Percentiles rank a stretch among this genome's conserved stretches.
phyloP scores from a whole-genome alignment of 73 alveolate genomes.

The Paramecium sonneborni region DNA sequence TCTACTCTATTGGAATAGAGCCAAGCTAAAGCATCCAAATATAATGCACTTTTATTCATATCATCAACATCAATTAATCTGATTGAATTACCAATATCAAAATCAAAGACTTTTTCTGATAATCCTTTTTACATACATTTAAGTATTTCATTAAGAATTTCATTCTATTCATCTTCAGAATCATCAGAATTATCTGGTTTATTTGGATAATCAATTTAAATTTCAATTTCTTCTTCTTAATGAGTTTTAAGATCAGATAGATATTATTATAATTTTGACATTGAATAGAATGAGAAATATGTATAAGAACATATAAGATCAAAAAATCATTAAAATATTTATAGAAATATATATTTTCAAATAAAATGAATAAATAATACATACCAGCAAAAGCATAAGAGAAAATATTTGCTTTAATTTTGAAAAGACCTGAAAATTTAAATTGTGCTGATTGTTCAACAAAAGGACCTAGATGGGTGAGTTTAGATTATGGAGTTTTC shows the following conservation, averaged over 20 bases:
- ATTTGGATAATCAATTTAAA: not conserved
- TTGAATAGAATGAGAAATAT: not conserved
- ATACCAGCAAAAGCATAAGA: constrained; percentile 52
- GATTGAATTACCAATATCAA: not conserved
- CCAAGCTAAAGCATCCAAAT: constrained; percentile 35
- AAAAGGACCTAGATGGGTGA: constrained; percentile 85
- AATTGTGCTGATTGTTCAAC: constrained; percentile 83
- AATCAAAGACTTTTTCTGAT: constrained; percentile 13
- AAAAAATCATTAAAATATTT: not conserved
- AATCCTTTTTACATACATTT: not conserved
- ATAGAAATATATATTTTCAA: not conserved
- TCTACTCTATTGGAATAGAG: constrained; percentile 4
- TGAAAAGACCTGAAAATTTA: constrained; percentile 78
- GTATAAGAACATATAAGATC: not conserved
- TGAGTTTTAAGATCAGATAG: not conserved
- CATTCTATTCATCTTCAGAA: constrained; percentile 3
- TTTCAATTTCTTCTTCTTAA: constrained; percentile 23
- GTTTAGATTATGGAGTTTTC: constrained; percentile 82
- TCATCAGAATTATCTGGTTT: not conserved
- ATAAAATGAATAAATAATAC: constrained; percentile 23
- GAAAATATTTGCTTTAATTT: constrained; percentile 50
- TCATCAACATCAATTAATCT: not conserved
- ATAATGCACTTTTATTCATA: constrained; percentile 21
- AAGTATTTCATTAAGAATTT: not conserved
- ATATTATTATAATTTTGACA: not conserved